These are phyloP conservation scores for Oehlia diaphana DNA, from an alignment of 192 early-diverging fungal genomes.

Conservation along the genomic window DNA sequence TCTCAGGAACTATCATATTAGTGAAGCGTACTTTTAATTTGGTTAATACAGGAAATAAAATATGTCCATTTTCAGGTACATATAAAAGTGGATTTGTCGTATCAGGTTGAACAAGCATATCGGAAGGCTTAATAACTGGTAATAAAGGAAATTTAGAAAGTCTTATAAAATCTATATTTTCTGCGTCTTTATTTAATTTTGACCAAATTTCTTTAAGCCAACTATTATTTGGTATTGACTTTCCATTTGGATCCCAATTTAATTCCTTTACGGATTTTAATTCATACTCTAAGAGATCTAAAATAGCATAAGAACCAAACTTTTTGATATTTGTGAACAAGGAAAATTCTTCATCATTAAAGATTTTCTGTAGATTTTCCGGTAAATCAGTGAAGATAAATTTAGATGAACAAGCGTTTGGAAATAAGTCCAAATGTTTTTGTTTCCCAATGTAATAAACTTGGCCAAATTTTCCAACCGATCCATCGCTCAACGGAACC, in stretches of 20 bases:
- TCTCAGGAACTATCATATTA: neutral
- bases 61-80: neutral
- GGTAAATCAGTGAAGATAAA: neutral
- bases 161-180: neutral
- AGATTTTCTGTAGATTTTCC: neutral
- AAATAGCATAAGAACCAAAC: neutral
- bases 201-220: neutral
- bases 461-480: neutral
- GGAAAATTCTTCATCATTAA: neutral
- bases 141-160: neutral
- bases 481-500: neutral
- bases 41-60: neutral
- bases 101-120: neutral
- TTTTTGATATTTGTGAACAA: neutral
- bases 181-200: neutral
- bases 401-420: neutral
- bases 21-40: neutral
- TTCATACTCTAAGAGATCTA: neutral
- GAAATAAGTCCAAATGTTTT: neutral
- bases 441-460: neutral
- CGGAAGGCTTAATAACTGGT: neutral
- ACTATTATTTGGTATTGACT: neutral
- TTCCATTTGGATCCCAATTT: neutral
- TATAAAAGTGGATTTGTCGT: neutral
- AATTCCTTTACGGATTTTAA: neutral